These are phyloP conservation scores for Talaromyces borbonicus DNA, from an alignment of 495 filamentous ascomycete species.

Conservation along the genomic window DNA sequence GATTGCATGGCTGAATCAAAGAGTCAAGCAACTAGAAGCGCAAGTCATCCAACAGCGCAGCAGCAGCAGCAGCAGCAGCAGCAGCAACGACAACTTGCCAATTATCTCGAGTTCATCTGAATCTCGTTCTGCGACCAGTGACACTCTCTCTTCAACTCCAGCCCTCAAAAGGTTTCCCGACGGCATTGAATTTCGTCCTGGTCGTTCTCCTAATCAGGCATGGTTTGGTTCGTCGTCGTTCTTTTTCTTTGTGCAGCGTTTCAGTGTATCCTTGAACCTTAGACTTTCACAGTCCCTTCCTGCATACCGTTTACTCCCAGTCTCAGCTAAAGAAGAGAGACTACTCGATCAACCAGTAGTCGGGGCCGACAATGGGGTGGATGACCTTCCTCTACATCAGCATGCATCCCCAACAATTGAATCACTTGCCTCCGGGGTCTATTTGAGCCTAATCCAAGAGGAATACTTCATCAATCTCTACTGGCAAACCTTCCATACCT, in stretches of 20 bases:
- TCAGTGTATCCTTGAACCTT: constrained; percentile 21
- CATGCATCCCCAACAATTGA: constrained; percentile 4
- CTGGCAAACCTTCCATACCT: constrained; percentile 36
- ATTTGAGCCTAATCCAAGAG: constrained; percentile 28
- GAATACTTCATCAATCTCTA: constrained; percentile 38
- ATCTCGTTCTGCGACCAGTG: not conserved
- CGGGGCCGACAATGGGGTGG: not conserved
- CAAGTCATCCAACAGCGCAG: constrained; percentile 15
- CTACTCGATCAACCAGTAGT: constrained; percentile 6
- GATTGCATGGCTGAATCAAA: constrained; percentile 15
- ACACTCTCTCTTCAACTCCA: not conserved
- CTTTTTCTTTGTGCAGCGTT: constrained; percentile 28
- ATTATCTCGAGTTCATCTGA: constrained; percentile 5
- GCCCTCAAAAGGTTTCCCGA: constrained; percentile 13
- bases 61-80: too few relatives aligned
- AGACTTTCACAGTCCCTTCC: constrained; percentile 21
- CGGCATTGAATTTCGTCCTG: constrained; percentile 20
- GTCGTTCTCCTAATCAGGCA: constrained; percentile 16
- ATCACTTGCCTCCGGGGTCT: constrained; percentile 3
- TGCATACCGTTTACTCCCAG: constrained; percentile 11
- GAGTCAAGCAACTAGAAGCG: constrained; percentile 28
- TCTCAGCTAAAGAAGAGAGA: constrained; percentile 10
- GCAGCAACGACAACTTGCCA: not conserved
- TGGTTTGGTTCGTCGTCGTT: constrained; percentile 32
- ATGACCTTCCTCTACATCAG: not conserved